Evolutionary conservation across 1,139 yeast genomes (phyloP).

Genomic region (Kodamaea suecica): DNA sequence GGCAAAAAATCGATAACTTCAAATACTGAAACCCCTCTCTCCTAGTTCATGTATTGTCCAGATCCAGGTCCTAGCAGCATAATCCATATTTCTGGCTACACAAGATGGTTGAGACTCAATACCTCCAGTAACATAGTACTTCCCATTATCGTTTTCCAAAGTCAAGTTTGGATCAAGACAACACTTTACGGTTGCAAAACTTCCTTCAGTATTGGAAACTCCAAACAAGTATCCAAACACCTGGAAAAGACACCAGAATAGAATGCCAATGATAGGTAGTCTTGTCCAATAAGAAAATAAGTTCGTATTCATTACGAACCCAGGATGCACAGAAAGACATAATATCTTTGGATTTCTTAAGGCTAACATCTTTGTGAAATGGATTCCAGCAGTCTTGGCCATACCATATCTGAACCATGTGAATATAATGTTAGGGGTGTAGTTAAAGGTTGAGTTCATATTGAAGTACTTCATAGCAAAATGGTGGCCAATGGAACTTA

Average conservation of each 20-base stretch:
- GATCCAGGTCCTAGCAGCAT: conserved; percentile 75
- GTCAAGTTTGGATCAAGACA: conserved; percentile 55
- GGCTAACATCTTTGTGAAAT: conserved; percentile 64
- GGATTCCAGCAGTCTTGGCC: conserved; percentile 80
- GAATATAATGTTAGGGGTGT: conserved; percentile 62
- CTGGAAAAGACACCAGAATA: conserved; percentile 69
- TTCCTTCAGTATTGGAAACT: conserved; percentile 68
- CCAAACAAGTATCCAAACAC: conserved; percentile 68
- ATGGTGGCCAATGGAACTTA: conserved; percentile 70
- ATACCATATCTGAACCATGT: conserved; percentile 79
- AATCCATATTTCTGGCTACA: conserved; percentile 57
- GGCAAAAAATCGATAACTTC: conserved; percentile 1
- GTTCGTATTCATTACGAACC: conserved; percentile 77
- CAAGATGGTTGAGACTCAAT: conserved; percentile 51
- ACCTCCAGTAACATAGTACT: conserved; percentile 63
- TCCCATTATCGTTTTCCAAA: conserved; percentile 60
- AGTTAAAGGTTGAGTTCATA: conserved; percentile 52
- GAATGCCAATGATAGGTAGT: conserved; percentile 68
- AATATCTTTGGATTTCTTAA: conserved; percentile 63
- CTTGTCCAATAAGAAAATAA: conserved; percentile 73
- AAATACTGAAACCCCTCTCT: conserved; percentile 38
- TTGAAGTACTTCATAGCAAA: conserved; percentile 51
- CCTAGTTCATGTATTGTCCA: conserved; percentile 71
- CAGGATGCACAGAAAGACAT: conserved; percentile 77
- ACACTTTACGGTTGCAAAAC: conserved; percentile 62